These are phyloP conservation scores for Chytridiales sp. DNA, from an alignment of 371 early-diverging fungal genomes.

Conservation along the genomic window DNA sequence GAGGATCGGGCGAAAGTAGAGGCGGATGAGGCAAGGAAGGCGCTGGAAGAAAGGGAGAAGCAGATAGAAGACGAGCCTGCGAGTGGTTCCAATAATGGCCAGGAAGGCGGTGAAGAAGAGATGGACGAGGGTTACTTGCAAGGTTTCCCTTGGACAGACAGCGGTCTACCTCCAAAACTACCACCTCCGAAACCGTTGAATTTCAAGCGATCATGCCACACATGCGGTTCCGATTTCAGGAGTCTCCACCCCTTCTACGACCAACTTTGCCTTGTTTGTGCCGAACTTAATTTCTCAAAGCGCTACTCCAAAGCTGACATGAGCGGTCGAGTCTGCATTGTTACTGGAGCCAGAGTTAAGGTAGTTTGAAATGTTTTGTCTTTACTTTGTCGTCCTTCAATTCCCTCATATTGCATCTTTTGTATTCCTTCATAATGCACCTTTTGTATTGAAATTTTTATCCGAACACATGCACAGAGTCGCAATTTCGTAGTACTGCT, in stretches of 20 bases:
- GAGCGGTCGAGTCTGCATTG: slow-evolving; percentile 42
- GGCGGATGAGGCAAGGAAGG: slow-evolving; percentile 23
- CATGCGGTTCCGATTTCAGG: slow-evolving; percentile 35
- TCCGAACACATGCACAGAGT: slow-evolving; percentile 31
- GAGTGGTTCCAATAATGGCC: not conserved
- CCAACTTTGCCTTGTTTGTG: slow-evolving; percentile 44
- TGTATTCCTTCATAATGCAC: not conserved
- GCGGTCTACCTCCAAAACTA: not conserved
- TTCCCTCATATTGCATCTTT: not conserved
- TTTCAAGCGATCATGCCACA: slow-evolving; percentile 39
- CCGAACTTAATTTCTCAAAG: slow-evolving; percentile 41
- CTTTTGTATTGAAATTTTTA: not conserved
- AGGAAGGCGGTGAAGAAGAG: not conserved
- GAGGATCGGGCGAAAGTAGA: slow-evolving; percentile 21
- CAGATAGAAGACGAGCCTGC: not conserved
- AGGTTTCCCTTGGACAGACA: no score
- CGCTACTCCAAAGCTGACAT: slow-evolving; percentile 39
- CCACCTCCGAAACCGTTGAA: slow-evolving; percentile 27
- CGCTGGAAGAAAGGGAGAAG: not conserved
- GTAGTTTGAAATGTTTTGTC: slow-evolving; percentile 10
- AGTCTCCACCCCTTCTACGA: slow-evolving; percentile 45
- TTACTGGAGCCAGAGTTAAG: slow-evolving; percentile 51
- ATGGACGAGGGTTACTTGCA: not conserved
- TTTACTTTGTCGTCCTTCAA: not conserved
- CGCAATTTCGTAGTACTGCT: slow-evolving; percentile 33